phyloP scores from a whole-genome alignment of 1,284 basidiomycete species.

The Malassezia yamatoensis region DNA sequence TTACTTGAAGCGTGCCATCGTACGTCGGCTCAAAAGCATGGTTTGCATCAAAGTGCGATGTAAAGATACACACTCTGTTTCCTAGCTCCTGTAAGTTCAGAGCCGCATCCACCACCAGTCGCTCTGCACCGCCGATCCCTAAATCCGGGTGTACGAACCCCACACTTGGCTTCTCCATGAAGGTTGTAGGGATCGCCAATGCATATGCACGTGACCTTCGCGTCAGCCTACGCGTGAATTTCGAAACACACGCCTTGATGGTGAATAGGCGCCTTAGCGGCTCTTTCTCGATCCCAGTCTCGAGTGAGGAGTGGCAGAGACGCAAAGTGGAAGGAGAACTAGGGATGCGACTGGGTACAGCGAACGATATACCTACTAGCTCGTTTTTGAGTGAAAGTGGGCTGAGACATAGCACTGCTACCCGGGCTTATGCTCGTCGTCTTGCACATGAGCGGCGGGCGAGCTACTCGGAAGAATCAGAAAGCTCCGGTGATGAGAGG shows the following conservation, averaged over 20 bases:
- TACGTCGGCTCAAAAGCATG: constrained; percentile 43
- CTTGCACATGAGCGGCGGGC: background rate
- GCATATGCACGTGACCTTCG: background rate
- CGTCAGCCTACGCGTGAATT: background rate
- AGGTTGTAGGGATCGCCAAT: background rate
- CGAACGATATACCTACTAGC: background rate
- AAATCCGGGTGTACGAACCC: constrained; percentile 91
- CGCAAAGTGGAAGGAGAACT: constrained; percentile 11
- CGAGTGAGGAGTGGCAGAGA: constrained; percentile 6
- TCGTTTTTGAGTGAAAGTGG: constrained; percentile 5
- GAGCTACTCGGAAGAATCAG: background rate
- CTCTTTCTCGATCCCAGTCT: constrained; percentile 6
- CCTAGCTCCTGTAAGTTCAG: constrained; percentile 72
- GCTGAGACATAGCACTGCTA: background rate
- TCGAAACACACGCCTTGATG: background rate
- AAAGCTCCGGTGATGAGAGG: constrained; percentile 9
- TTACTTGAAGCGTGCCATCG: constrained; percentile 64
- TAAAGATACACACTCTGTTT: constrained; percentile 83
- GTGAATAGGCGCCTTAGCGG: background rate
- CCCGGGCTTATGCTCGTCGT: background rate
- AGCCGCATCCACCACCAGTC: constrained; percentile 90
- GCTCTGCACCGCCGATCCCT: constrained; percentile 93
- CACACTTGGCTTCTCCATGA: constrained; percentile 50
- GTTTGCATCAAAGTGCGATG: constrained; percentile 74
- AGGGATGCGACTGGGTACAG: background rate